Evolutionary conservation across 2,329 filamentous ascomycete species (phyloP).

Genomic region (Chaetomium globosum): DNA sequence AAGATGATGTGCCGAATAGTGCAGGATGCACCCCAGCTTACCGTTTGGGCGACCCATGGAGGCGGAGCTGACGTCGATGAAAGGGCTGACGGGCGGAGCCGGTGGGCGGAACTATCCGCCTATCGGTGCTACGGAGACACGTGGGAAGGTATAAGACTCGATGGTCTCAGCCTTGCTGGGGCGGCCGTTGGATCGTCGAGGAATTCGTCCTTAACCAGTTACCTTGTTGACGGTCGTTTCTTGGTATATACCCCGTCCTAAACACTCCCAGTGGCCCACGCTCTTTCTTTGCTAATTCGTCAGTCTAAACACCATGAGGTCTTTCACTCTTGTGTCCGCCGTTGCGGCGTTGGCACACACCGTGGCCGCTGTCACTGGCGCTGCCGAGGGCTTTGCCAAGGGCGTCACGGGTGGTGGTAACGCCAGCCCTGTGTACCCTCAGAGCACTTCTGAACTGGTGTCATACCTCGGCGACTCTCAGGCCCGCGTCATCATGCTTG

Average conservation of each 20-base stretch:
- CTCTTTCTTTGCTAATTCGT: neutral
- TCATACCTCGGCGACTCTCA: conserved; percentile 29
- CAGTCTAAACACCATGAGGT: conserved; percentile 18
- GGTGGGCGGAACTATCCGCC: neutral
- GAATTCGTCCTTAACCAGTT: neutral
- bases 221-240: neutral
- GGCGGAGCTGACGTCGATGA: conserved; percentile 1
- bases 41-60: neutral
- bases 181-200: neutral
- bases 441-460: conserved; percentile 22
- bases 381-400: conserved; percentile 27
- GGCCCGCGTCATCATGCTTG: conserved; percentile 26
- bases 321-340: conserved; percentile 24
- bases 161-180: neutral
- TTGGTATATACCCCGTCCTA: neutral
- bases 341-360: conserved; percentile 36
- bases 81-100: neutral
- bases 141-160: conserved; percentile 1
- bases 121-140: neutral
- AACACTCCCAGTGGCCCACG: neutral
- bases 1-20: neutral
- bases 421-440: conserved; percentile 25
- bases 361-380: conserved; percentile 36
- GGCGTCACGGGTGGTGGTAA: conserved; percentile 26
- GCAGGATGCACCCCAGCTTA: conserved; percentile 1